A percentile compares a stretch with the other conserved stretches of the same genome.
These are phyloP conservation scores for Bipolaris cookei DNA, from an alignment of 2,329 filamentous ascomycete species.

Conservation along the genomic window DNA sequence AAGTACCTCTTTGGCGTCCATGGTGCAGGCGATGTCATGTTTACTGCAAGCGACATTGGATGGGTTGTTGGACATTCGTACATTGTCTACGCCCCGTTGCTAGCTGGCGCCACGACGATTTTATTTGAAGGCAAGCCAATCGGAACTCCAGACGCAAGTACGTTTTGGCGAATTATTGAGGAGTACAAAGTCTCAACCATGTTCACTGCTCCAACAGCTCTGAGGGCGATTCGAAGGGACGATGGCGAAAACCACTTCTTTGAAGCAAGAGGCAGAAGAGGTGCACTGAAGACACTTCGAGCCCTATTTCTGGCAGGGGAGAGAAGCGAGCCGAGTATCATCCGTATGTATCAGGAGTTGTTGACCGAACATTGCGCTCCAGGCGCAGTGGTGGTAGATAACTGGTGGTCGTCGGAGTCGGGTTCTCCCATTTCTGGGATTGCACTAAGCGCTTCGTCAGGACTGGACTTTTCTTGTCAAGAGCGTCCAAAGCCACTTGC, in stretches of 20 bases:
- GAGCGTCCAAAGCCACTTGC: conserved; percentile 57
- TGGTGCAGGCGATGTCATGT: conserved; percentile 82
- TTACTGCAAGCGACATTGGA: conserved; percentile 84
- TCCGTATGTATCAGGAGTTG: conserved; percentile 79
- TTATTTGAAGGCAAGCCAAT: conserved; percentile 95
- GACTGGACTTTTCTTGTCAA: conserved; percentile 58
- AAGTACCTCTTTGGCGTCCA: conserved; percentile 82
- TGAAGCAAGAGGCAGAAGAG: conserved; percentile 66
- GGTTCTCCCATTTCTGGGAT: conserved; percentile 72
- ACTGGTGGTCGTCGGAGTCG: conserved; percentile 77
- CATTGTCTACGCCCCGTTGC: conserved; percentile 85
- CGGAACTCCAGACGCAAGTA: conserved; percentile 83
- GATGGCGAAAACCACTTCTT: conserved; percentile 77
- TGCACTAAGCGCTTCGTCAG: conserved; percentile 68
- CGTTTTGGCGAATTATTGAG: conserved; percentile 85
- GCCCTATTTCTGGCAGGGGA: conserved; percentile 88
- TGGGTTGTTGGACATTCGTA: conserved; percentile 82
- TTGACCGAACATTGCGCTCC: conserved; percentile 69
- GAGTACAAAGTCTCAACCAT: conserved; percentile 80
- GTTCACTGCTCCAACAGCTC: conserved; percentile 85
- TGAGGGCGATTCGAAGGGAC: conserved; percentile 85
- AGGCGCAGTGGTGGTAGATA: conserved; percentile 69
- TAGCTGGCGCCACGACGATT: conserved; percentile 83
- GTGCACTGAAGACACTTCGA: conserved; percentile 73
- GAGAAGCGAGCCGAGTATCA: conserved; percentile 83